These are phyloP conservation scores for Ascochyta rabiei DNA, from an alignment of 2,329 filamentous ascomycete species.

Conservation along the genomic window DNA sequence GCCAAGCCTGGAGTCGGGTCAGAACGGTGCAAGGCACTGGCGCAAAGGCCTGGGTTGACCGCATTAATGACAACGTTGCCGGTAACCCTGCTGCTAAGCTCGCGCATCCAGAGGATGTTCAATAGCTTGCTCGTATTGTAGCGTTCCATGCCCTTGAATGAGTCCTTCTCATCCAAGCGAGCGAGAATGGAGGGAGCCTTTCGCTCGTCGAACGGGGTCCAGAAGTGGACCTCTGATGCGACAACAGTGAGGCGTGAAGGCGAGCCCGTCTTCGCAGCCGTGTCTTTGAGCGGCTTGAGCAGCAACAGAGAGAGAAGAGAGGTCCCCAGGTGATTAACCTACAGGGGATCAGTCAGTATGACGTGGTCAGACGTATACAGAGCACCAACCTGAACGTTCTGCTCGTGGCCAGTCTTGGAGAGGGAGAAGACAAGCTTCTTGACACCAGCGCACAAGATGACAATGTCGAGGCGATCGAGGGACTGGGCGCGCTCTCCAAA, in stretches of 20 bases:
- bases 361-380: no score
- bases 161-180: conserved; percentile 21
- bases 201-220: conserved; percentile 27
- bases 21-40: conserved; percentile 21
- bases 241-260: conserved; percentile 54
- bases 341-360: no score
- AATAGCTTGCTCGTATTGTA: conserved; percentile 29
- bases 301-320: conserved; percentile 19
- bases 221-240: conserved; percentile 47
- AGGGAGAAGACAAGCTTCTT: conserved; percentile 46
- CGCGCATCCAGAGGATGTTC: conserved; percentile 21
- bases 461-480: conserved; percentile 52
- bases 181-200: conserved; percentile 18
- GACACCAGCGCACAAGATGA: conserved; percentile 48
- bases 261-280: conserved; percentile 33
- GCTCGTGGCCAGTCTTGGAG: conserved; percentile 56
- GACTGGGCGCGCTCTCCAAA: conserved; percentile 50
- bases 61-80: conserved; percentile 22
- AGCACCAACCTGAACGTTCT: conserved; percentile 29
- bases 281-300: conserved; percentile 52
- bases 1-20: conserved; percentile 13
- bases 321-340: conserved; percentile 24
- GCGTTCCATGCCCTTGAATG: conserved; percentile 18
- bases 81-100: conserved; percentile 14
- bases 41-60: conserved; percentile 29